Conservation (phyloP, 2,329 filamentous ascomycete species). For the Tolypocladium sp. region DNA sequence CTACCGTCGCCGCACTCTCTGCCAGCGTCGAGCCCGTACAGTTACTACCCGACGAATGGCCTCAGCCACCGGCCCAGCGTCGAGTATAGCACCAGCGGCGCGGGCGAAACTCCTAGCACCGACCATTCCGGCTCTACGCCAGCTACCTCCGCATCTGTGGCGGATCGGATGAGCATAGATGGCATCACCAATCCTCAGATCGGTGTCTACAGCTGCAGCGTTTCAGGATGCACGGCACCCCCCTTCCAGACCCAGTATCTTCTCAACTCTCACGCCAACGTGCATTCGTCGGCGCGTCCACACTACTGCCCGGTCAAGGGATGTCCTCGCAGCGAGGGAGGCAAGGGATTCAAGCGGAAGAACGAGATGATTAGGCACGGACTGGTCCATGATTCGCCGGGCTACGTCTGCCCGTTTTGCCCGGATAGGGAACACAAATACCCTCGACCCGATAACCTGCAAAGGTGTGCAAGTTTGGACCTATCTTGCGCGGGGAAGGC, state of each 20-base stretch:
- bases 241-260: constrained; percentile 73
- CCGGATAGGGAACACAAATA: constrained; percentile 90
- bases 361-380: constrained; percentile 71
- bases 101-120: constrained; percentile 36
- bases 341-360: constrained; percentile 62
- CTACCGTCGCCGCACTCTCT: constrained; percentile 38
- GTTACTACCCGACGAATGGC: constrained; percentile 21
- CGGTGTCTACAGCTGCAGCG: constrained; percentile 49
- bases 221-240: constrained; percentile 55
- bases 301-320: constrained; percentile 57
- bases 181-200: constrained; percentile 42
- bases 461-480: constrained; percentile 54
- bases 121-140: constrained; percentile 35
- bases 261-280: constrained; percentile 70
- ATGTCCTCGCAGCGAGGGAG: constrained; percentile 53
- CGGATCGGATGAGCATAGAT: constrained; percentile 50
- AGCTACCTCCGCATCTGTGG: constrained; percentile 26
- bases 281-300: constrained; percentile 56
- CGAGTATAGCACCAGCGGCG: constrained; percentile 34
- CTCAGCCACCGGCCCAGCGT: constrained; percentile 23
- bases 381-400: constrained; percentile 86
- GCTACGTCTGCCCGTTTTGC: constrained; percentile 94
- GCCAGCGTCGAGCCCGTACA: constrained; percentile 28
- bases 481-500: constrained; percentile 1
- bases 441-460: constrained; percentile 88